Evolutionary conservation across 2,329 filamentous ascomycete genomes (phyloP), one percentile per base, ranked within the genome.

Genomic region (Penicillium vulpinum): DNA sequence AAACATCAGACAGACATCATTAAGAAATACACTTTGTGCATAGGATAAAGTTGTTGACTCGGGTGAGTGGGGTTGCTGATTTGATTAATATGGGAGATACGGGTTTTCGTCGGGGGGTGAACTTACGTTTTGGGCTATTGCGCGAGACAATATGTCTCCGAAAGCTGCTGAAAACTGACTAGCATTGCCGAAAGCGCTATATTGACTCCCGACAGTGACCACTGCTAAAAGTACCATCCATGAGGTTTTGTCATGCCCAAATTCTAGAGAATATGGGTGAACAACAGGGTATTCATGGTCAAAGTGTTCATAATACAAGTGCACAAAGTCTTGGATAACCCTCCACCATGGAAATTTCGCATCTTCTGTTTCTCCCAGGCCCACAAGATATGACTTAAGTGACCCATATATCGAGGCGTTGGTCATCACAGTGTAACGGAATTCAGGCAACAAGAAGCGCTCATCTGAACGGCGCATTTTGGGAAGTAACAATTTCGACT

Each of bases 271-370:
- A 35, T 51, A 43, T 24, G 48, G 48, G 38, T 51, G 48, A 22
- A 51, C 4, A 28, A 51, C 15, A 3, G 48, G 48, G 38, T 43
- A 51, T 13, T 43, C 38, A 26, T 51, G 48, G 16, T 51, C 48
- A 33, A 51, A 51, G 21, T 51, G 48, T 33, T 51, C 36, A 51
- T n/a, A 43, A 31, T 43, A 51, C 24, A 51, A 43, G 48, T 51
- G 48, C 13, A 51, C 38, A 29, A 51, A 51, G 48, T 51, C 38
- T 7, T 51, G 36, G 26, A 51, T 43, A 2, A 51, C 36, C 39
- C 21, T 43, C 38, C 26, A 26, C 48, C 36, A 51, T 15, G 38
- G 38, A 18, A 51, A 51, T 33, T 18, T 22, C 18, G 21, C 26
- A 51, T 51, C 36, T 43, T 51, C 48, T 26, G 48, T 33, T 24